Percentiles rank a stretch among this genome's conserved stretches.
Conservation (phyloP, 768 basidiomycete genomes). For the Leccinum disarticulatum region DNA sequence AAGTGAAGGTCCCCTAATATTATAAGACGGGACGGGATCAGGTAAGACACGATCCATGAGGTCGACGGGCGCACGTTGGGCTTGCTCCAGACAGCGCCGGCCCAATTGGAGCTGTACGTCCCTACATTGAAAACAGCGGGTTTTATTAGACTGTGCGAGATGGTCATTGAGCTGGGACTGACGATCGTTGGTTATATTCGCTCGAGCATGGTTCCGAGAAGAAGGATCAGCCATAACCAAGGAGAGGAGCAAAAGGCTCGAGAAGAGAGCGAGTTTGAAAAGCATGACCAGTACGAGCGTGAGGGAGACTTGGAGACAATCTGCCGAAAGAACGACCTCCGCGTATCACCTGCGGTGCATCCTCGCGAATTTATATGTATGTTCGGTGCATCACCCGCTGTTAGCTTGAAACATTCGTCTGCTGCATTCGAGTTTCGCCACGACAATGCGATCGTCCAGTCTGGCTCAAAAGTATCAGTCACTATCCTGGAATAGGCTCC, state of each 20-base stretch:
- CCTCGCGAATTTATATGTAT: neutral
- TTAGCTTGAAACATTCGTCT: neutral
- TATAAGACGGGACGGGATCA: neutral
- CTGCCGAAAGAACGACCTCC: neutral
- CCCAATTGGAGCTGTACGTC: neutral
- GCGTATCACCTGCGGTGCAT: neutral
- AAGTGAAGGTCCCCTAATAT: conserved; percentile 6
- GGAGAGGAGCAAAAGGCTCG: neutral
- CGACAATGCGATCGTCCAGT: neutral
- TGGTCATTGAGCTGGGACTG: neutral
- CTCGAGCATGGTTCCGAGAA: neutral
- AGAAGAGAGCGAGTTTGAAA: neutral
- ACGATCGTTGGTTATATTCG: neutral
- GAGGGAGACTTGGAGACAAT: neutral
- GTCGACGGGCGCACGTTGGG: neutral
- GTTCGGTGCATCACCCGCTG: neutral
- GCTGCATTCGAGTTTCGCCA: neutral
- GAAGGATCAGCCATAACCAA: neutral
- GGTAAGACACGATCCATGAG: neutral
- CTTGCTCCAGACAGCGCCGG: neutral
- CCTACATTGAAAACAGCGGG: neutral
- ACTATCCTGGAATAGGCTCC: no score
- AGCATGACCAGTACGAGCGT: neutral
- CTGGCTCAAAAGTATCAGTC: no score
- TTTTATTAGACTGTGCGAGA: neutral